Evolutionary conservation across 2,329 filamentous ascomycete species (phyloP).

Genomic region (Hymenoscyphus fraxineus): DNA sequence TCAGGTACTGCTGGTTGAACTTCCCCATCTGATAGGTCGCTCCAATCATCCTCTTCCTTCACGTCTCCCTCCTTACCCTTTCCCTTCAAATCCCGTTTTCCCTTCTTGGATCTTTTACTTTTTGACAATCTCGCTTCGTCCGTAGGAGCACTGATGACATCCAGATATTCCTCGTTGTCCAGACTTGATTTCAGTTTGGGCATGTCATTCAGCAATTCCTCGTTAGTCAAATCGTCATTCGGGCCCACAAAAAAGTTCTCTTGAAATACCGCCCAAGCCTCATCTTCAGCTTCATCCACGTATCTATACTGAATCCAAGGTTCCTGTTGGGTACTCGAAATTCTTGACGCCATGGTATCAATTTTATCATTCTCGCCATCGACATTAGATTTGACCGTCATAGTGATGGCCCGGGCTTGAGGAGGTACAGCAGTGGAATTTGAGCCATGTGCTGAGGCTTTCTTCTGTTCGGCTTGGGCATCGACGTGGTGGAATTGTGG

Average conservation of each 20-base stretch:
- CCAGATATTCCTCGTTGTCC: conserved; percentile 56
- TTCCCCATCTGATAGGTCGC: conserved; percentile 19
- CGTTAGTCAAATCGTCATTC: conserved; percentile 12
- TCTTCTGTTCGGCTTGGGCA: conserved; percentile 66
- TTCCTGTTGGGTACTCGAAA: conserved; percentile 77
- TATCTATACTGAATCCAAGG: conserved; percentile 77
- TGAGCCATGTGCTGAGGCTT: conserved; percentile 34
- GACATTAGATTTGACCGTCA: conserved; percentile 75
- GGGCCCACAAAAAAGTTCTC: conserved; percentile 58
- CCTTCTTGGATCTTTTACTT: conserved; percentile 21
- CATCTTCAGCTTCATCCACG: conserved; percentile 73
- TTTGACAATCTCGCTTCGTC: conserved; percentile 31
- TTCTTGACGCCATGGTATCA: conserved; percentile 70
- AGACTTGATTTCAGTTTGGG: conserved; percentile 49
- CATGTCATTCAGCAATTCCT: conserved; percentile 21
- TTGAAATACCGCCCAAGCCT: conserved; percentile 72
- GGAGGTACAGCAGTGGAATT: conserved; percentile 26
- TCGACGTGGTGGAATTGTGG: conserved; percentile 93
- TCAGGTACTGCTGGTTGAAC: conserved; percentile 8
- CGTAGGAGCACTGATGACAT: conserved; percentile 55
- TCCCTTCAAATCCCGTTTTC: conserved; percentile 17
- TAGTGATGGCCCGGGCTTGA: conserved; percentile 74
- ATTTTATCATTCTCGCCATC: conserved; percentile 62
- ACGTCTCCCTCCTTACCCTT: conserved; percentile 19
- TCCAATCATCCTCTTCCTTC: conserved; percentile 19